Percentiles rank a stretch among this genome's conserved stretches.
Evolutionary conservation across 163 green algal genomes (phyloP).

Genomic region (Volvox carteri): DNA sequence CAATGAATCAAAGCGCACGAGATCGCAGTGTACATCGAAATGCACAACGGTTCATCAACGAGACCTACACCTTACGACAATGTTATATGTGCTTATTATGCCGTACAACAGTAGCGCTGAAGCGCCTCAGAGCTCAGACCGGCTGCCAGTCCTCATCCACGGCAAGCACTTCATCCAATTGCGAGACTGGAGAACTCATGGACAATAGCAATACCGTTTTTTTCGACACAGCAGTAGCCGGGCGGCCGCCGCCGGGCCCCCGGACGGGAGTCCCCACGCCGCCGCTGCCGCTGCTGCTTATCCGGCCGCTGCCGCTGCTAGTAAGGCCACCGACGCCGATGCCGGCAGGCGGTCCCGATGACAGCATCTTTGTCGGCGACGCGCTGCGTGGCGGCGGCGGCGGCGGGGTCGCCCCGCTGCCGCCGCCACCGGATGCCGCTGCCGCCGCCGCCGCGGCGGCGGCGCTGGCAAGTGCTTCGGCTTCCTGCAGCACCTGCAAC

Average conservation of each 20-base stretch:
- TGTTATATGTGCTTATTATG: background rate
- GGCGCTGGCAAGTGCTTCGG: background rate
- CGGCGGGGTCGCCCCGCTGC: background rate
- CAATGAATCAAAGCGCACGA: too few relatives aligned
- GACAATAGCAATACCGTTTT: slow-evolving; percentile 46
- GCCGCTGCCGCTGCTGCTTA: background rate
- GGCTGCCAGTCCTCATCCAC: slow-evolving; percentile 51
- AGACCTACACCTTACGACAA: background rate
- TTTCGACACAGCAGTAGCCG: slow-evolving; percentile 1
- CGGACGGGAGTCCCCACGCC: background rate
- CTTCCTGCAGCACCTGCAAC: slow-evolving; percentile 15
- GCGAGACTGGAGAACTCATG: background rate
- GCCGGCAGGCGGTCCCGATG: background rate
- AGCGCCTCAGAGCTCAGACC: too few relatives aligned
- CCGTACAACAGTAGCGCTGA: background rate
- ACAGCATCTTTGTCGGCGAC: background rate
- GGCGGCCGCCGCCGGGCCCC: background rate
- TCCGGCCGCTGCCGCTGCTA: background rate
- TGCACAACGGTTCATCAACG: too few relatives aligned
- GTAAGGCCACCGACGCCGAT: background rate
- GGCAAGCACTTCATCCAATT: background rate
- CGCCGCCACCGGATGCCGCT: background rate
- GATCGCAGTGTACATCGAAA: too few relatives aligned
- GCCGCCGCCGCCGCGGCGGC: background rate
- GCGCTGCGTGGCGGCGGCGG: background rate